Percentiles rank a stretch among this genome's conserved stretches.
Conservation (phyloP, 2,329 filamentous ascomycete species). For the Trichoderma citrinoviride region DNA sequence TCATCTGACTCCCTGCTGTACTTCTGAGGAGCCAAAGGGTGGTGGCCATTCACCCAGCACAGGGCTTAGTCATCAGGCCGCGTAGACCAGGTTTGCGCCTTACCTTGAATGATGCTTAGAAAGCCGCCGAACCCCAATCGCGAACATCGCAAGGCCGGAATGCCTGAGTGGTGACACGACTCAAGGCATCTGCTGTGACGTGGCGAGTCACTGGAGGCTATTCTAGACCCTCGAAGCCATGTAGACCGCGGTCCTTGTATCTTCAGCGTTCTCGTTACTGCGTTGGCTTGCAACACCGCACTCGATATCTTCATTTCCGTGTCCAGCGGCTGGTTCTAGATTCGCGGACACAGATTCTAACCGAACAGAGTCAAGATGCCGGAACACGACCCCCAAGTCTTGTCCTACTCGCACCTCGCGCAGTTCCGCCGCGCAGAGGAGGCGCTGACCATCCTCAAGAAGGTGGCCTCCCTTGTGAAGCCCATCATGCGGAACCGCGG, state of each 20-base stretch:
- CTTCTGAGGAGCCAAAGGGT: too few species aligned
- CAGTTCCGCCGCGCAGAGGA: conserved; percentile 48
- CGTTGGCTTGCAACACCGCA: background rate
- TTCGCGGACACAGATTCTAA: background rate
- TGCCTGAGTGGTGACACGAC: background rate
- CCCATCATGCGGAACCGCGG: conserved; percentile 86
- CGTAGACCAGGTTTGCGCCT: conserved; percentile 15
- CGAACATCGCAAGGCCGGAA: background rate
- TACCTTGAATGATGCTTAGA: background rate
- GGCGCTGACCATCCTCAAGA: conserved; percentile 64
- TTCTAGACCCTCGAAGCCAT: background rate
- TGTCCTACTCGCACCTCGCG: conserved; percentile 49
- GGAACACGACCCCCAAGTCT: conserved; percentile 42
- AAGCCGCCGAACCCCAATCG: background rate
- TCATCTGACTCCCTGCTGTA: background rate
- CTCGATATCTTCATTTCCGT: background rate
- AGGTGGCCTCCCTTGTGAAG: conserved; percentile 84
- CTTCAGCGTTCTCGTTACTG: background rate
- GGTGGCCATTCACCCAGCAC: background rate
- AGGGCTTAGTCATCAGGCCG: conserved; percentile 17
- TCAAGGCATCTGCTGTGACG: conserved; percentile 18
- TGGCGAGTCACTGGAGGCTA: conserved; percentile 10
- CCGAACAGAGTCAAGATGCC: conserved; percentile 21
- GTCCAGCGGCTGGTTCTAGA: background rate
- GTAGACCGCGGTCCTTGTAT: background rate